These are phyloP conservation scores for Avena eriantha DNA, from an alignment of 176 grass and related monocot genomes.

Conservation along the genomic window DNA sequence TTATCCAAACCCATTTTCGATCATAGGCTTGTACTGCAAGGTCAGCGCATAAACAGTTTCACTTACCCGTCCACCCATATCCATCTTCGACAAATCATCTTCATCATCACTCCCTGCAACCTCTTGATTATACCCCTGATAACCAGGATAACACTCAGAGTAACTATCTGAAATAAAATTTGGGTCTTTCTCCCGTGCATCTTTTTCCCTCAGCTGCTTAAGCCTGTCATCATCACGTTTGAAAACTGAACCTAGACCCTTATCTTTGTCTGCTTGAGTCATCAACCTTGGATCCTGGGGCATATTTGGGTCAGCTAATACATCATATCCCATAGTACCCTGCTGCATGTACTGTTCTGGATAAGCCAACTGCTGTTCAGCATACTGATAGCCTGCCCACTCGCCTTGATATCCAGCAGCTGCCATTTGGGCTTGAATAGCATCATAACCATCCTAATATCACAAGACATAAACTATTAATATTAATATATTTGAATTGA, in stretches of 20 bases:
- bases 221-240: slow-evolving; percentile 92
- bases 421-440: slow-evolving; percentile 80
- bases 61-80: slow-evolving; percentile 98
- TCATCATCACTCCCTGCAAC: slow-evolving; percentile 89
- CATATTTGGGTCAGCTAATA: slow-evolving; percentile 56
- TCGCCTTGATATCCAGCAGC: slow-evolving; percentile 85
- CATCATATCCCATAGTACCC: slow-evolving; percentile 67
- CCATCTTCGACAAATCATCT: slow-evolving; percentile 97
- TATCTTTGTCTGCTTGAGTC: slow-evolving; percentile 84
- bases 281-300: slow-evolving; percentile 72
- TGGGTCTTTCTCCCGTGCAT: slow-evolving; percentile 86
- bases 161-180: slow-evolving; percentile 99
- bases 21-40: slow-evolving; percentile 19
- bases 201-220: slow-evolving; percentile 88
- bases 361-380: slow-evolving; percentile 76
- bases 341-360: slow-evolving; percentile 80
- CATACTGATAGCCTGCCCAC: slow-evolving; percentile 72
- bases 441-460: slow-evolving; percentile 83
- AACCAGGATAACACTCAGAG: slow-evolving; percentile 98
- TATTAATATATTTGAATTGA: slow-evolving; percentile 22
- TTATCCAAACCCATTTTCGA: background rate
- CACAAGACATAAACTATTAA: slow-evolving; percentile 38
- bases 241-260: slow-evolving; percentile 93
- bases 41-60: slow-evolving; percentile 15
- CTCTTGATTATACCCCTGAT: slow-evolving; percentile 88